A percentile compares a stretch with the other conserved stretches of the same genome.
Evolutionary conservation across 2,329 filamentous ascomycete genomes (phyloP).

Genomic region (Xylaria sp.): DNA sequence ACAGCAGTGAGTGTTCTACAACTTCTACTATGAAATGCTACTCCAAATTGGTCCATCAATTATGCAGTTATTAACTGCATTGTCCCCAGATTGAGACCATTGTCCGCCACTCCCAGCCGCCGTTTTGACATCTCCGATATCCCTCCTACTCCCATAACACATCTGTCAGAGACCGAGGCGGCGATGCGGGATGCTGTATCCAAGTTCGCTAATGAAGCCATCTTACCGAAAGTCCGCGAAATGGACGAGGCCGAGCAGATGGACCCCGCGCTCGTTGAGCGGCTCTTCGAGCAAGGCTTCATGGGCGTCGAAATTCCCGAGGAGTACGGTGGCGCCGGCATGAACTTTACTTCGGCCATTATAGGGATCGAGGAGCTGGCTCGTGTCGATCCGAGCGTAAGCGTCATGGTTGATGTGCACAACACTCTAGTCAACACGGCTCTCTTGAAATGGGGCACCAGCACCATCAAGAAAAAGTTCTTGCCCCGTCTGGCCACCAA

Average conservation of each 20-base stretch:
- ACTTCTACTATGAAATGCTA: neutral
- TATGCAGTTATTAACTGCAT: neutral
- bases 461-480: constrained; percentile 80
- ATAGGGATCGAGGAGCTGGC: constrained; percentile 97
- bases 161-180: constrained; percentile 86
- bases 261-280: constrained; percentile 86
- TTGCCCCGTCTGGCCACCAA: constrained; percentile 88
- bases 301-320: constrained; percentile 99
- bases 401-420: constrained; percentile 95
- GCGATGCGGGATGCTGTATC: constrained; percentile 89
- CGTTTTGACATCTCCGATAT: constrained; percentile 74
- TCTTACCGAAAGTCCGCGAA: constrained; percentile 88
- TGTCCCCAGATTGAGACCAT: constrained; percentile 41
- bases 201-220: constrained; percentile 87
- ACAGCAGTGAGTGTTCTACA: constrained; percentile 41
- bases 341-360: constrained; percentile 98
- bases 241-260: constrained; percentile 98
- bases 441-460: constrained; percentile 81
- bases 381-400: constrained; percentile 90
- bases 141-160: constrained; percentile 89
- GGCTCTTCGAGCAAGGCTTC: constrained; percentile 94
- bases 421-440: constrained; percentile 98
- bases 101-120: constrained; percentile 65
- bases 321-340: constrained; percentile 93
- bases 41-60: constrained; percentile 2